Percentiles rank a stretch among this genome's conserved stretches.
Conservation (phyloP, 1,139 yeast species). For the Komagataea norvegica region DNA sequence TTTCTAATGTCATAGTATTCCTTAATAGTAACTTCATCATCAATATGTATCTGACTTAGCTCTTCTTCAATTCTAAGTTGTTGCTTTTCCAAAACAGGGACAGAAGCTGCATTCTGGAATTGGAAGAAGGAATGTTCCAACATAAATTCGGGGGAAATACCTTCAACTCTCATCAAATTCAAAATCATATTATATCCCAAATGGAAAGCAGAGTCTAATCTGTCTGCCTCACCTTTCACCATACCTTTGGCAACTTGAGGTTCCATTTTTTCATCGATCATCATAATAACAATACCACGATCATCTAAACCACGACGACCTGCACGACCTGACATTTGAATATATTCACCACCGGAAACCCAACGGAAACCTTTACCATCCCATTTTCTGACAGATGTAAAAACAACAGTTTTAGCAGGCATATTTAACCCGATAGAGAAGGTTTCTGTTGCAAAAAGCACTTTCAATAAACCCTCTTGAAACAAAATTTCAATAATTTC, state of each 20-base stretch:
- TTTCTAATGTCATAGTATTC: constrained; percentile 80
- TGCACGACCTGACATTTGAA: constrained; percentile 99
- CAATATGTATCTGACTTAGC: constrained; percentile 48
- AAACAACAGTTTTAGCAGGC: constrained; percentile 98
- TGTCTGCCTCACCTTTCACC: constrained; percentile 98
- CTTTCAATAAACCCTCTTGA: constrained; percentile 94
- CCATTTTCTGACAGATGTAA: constrained; percentile 96
- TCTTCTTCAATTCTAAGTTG: constrained; percentile 49
- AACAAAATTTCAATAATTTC: constrained; percentile 95
- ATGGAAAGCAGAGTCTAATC: constrained; percentile 95
- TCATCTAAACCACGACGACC: constrained; percentile 99
- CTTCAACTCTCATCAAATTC: constrained; percentile 94
- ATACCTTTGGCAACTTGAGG: constrained; percentile 98
- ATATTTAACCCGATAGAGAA: constrained; percentile 96
- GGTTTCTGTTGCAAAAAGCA: constrained; percentile 94
- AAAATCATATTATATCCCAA: constrained; percentile 95
- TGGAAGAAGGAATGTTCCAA: constrained; percentile 90
- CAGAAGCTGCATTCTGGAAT: constrained; percentile 88
- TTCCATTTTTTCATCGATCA: constrained; percentile 99
- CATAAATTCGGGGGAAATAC: constrained; percentile 97
- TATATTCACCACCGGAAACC: constrained; percentile 99
- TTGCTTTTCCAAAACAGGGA: constrained; percentile 74
- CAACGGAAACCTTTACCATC: constrained; percentile 96
- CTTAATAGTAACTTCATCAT: constrained; percentile 67
- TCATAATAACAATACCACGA: constrained; percentile 97